A percentile compares a stretch with the other conserved stretches of the same genome.
Evolutionary conservation across 2,329 filamentous ascomycete species (phyloP).

Genomic region (Fusarium algeriense): DNA sequence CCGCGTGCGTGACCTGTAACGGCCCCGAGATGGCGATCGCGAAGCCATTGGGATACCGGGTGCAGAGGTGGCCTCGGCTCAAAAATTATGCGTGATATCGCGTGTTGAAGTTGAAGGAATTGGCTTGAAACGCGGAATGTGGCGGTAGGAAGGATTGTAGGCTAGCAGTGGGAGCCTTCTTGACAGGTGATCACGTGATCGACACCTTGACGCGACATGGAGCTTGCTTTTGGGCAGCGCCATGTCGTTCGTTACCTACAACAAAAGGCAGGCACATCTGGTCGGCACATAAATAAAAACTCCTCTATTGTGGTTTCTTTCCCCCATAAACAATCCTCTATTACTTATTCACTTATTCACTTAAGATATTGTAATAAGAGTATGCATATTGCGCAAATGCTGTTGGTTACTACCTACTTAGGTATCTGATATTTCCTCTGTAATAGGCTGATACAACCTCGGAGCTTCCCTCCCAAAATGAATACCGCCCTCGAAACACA

Average conservation of each 20-base stretch:
- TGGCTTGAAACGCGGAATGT: conserved; percentile 20
- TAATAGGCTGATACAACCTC: neutral
- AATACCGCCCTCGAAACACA: neutral
- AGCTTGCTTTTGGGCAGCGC: neutral
- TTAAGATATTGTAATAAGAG: neutral
- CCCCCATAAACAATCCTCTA: neutral
- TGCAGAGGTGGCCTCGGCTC: conserved; percentile 1
- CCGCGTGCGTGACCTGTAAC: conserved; percentile 51
- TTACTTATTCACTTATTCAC: too few species aligned
- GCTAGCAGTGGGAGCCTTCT: conserved; percentile 17
- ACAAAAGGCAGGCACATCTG: neutral
- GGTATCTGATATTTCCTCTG: neutral
- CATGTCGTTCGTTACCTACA: too few species aligned
- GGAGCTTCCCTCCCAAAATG: neutral
- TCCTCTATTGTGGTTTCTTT: too few species aligned
- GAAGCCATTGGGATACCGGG: conserved; percentile 45
- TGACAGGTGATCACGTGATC: conserved; percentile 41
- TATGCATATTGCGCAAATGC: neutral
- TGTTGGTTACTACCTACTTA: neutral
- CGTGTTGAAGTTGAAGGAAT: conserved; percentile 13
- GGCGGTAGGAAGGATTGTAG: conserved; percentile 5
- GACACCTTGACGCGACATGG: neutral
- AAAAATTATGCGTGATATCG: conserved; percentile 11
- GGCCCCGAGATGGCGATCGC: conserved; percentile 51
- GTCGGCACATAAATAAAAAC: neutral